Base-by-base conservation (phyloP, 2,329 filamentous ascomycete genomes). In the Aspergillus texensis region DNA sequence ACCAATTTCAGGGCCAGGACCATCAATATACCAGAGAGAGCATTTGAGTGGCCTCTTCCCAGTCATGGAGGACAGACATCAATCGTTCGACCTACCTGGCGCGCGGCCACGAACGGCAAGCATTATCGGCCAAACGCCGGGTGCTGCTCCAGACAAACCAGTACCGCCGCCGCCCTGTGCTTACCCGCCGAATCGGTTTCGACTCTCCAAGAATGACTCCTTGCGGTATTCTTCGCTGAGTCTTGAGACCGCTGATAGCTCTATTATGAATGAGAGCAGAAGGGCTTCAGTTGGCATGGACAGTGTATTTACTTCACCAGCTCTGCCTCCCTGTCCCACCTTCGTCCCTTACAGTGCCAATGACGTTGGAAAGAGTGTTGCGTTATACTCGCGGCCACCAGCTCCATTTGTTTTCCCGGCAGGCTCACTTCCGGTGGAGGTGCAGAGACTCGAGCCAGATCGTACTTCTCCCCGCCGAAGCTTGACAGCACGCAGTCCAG, bases 201-300 rank as follows among this genome's bases (percentile, higher is more conserved):
- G 70, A 36, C 70, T 77, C 16, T 69, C 74, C 30, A 72, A 71
- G 61, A 76, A 78, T 46, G 76, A 78, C 59, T 78, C 75, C 5
- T 70, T 74, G 66, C 71, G 76, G 3, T 68, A 76, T 45, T 79
- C 77, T 14, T 76, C 75, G 1, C 65, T 77, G 63, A 79, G 77
- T 57, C 62, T 78, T 1, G 77, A 78, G 57, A 79, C 75, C 1
- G 77, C 74, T 4, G 75, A 77, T 62, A 79, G 76, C 60, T 78
- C 77, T 2, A 78, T 78, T 45, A 60, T 78, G 30, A 75, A 78
- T 11, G 77, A 77, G 34, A 70, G 71, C 46, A 64, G 66, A 57
- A 69, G 70, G 43, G 68, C 68, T 28, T 72, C 72, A 6, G 63
- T 66, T n/a, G 74, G 71, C 2, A 63, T 67, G 8, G 75, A 77